Percentiles rank a stretch among this genome's conserved stretches.
These are phyloP conservation scores for Rhododendron kiyosumense DNA, from an alignment of 148 eudicot genomes.

Conservation along the genomic window DNA sequence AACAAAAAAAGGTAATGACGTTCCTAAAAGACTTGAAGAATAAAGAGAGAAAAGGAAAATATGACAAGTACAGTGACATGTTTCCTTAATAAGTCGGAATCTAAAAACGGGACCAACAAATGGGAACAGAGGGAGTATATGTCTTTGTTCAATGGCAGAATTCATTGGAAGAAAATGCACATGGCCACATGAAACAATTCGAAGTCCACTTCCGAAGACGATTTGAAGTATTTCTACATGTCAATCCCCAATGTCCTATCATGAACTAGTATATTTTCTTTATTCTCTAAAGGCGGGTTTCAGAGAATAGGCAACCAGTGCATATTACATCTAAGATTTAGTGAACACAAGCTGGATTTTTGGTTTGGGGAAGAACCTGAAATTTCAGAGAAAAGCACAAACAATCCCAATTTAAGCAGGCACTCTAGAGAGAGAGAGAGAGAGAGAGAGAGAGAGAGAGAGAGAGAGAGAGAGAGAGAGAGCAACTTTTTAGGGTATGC, in stretches of 20 bases:
- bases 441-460: background rate
- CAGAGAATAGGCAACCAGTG: background rate
- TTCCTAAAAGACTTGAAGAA: no score
- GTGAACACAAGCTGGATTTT: background rate
- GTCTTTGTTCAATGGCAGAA: background rate
- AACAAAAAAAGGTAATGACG: background rate
- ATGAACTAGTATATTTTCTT: background rate
- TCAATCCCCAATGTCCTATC: background rate
- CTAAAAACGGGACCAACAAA: no score
- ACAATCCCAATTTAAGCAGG: background rate
- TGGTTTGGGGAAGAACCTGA: background rate
- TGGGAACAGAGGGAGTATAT: background rate
- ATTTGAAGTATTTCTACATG: background rate
- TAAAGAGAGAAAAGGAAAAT: no score
- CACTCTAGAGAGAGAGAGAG: background rate
- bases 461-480: background rate
- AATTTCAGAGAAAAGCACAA: background rate
- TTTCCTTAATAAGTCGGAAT: no score
- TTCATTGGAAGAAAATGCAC: background rate
- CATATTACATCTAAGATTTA: background rate
- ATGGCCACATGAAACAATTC: background rate
- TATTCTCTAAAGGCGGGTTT: background rate
- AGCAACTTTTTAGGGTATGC: background rate
- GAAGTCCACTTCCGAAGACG: background rate
- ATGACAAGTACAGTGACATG: no score